Evolutionary conservation across 2,329 filamentous ascomycete genomes (phyloP), one percentile per base, ranked within the genome.

Genomic region (Diaporthe capsici): DNA sequence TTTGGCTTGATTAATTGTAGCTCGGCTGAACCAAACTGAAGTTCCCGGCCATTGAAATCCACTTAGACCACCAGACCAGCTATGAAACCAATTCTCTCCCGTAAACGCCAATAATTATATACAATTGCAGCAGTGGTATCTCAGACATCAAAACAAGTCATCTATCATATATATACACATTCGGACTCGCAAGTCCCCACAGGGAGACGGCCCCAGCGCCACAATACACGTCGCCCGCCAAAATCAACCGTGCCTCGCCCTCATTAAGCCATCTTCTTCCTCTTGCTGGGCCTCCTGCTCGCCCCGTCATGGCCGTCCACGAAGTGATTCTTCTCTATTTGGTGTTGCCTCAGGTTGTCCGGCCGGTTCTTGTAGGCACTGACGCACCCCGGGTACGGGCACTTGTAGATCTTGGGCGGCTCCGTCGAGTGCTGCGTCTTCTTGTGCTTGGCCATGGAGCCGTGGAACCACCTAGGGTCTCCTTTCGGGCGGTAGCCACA

Each of bases 381-480:
- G 31, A 82, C 86, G 79, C 89, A 91, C 3, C 88, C 88, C 3
- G 88, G 89, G 67, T 81, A 91, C 3, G 86, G 85, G 77, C 89
- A 91, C 76, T 84, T 84, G 81, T 88, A 91, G 60, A 90, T 89
- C 76, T 84, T 84, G 10, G 88, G 87, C 49, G 87, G 87, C 3
- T 83, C 84, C 17, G 82, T 82, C 68, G 87, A 86, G 81, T 91
- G 89, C 81, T 89, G 87, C 75, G 88, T 82, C 80, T 88, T 89
- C 83, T 85, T 89, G 80, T 91, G 89, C 81, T 90, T 91, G 67
- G 88, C 86, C 89, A 91, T 90, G 80, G 88, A 90, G 8, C 89
- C 89, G 60, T 86, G 87, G 79, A 90, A 91, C 89, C 89, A 91
- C 75, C 87, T 85, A n/a, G 89, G 88, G 67, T 89, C 85, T 5